Conservation (phyloP, 148 eudicot species). For the Arbutus unedo region DNA sequence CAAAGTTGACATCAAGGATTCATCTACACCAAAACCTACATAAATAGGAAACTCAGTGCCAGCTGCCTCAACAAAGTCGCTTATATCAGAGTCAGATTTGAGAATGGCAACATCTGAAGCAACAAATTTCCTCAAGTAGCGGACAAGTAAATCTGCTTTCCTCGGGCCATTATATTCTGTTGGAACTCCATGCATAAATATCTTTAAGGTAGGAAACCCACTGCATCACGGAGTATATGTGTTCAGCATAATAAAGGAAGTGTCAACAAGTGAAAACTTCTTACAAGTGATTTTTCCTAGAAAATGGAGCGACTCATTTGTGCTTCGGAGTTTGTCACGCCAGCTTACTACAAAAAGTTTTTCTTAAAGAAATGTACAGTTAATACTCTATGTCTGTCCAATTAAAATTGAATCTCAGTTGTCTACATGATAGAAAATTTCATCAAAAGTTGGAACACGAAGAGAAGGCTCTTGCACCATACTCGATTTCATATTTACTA, state of each 20-base stretch:
- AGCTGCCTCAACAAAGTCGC: constrained; percentile 63
- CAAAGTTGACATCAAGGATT: constrained; percentile 57
- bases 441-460: not conserved
- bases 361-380: not conserved
- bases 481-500: constrained; percentile 83
- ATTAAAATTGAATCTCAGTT: not conserved
- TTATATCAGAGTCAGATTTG: constrained; percentile 61
- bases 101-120: constrained; percentile 83
- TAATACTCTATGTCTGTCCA: not conserved
- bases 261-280: not conserved
- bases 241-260: not conserved
- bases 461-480: constrained; percentile 30
- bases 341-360: not conserved
- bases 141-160: constrained; percentile 67
- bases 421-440: not conserved
- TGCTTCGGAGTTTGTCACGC: not conserved
- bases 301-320: not conserved
- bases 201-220: constrained; percentile 89
- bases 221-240: constrained; percentile 41
- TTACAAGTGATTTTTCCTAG: not conserved
- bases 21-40: constrained; percentile 86
- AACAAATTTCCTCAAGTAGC: constrained; percentile 75
- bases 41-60: constrained; percentile 78
- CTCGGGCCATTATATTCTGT: constrained; percentile 82
- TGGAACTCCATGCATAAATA: constrained; percentile 55